phyloP scores from a whole-genome alignment of 2,329 filamentous ascomycete genomes.

The Curvularia sp. region DNA sequence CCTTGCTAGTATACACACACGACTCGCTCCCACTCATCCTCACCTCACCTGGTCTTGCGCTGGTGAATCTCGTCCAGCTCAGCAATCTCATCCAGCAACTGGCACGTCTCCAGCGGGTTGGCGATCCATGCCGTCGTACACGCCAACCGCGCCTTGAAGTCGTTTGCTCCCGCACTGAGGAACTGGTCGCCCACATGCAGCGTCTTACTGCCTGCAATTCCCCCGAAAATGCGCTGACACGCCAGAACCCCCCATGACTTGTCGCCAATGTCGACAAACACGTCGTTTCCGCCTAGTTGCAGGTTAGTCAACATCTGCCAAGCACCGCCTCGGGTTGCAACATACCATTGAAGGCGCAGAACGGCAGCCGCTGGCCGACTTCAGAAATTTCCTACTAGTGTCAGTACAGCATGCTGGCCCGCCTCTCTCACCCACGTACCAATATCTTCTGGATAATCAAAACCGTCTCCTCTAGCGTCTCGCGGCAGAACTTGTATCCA shows the following conservation, averaged over 20 bases:
- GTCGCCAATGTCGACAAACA: constrained; percentile 98
- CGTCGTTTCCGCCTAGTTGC: constrained; percentile 79
- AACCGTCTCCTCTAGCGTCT: constrained; percentile 94
- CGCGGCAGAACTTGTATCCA: constrained; percentile 75
- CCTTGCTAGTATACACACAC: neutral
- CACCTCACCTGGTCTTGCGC: constrained; percentile 44
- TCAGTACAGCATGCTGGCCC: constrained; percentile 17
- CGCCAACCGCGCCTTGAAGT: constrained; percentile 93
- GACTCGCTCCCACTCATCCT: neutral
- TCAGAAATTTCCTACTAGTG: constrained; percentile 69
- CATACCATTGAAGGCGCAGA: constrained; percentile 92
- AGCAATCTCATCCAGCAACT: constrained; percentile 81
- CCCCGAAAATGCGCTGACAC: constrained; percentile 89
- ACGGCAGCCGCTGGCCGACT: constrained; percentile 75
- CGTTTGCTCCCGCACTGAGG: constrained; percentile 85
- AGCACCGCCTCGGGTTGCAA: neutral
- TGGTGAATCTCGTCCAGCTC: constrained; percentile 52
- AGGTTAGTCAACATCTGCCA: constrained; percentile 30
- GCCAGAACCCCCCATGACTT: constrained; percentile 95
- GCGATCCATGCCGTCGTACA: constrained; percentile 98
- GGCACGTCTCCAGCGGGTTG: constrained; percentile 87
- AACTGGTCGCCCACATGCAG: constrained; percentile 97
- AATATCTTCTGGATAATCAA: constrained; percentile 92
- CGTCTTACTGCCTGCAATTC: constrained; percentile 76
- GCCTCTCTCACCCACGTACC: constrained; percentile 30